Conservation (phyloP, 169 alveolate genomes). For the Babesia divergens region DNA sequence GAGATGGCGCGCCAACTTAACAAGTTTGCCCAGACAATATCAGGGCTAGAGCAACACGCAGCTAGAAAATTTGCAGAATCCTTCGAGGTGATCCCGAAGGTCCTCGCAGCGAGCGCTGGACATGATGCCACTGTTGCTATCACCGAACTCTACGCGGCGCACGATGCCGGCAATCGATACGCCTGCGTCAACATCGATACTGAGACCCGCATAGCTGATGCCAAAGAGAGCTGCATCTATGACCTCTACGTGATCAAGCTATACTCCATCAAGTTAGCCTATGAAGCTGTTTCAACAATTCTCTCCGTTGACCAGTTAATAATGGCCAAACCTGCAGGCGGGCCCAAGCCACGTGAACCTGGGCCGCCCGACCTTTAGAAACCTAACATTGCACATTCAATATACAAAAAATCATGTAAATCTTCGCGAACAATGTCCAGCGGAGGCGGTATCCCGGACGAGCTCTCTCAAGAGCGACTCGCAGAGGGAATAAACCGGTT, state of each 20-base stretch:
- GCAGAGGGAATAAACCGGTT: not conserved
- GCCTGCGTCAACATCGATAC: constrained; percentile 75
- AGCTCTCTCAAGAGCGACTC: not conserved
- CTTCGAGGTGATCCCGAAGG: constrained; percentile 93
- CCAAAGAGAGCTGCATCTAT: constrained; percentile 60
- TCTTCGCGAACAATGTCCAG: not conserved
- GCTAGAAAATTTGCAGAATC: constrained; percentile 97
- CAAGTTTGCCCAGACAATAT: constrained; percentile 80
- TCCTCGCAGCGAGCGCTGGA: constrained; percentile 96
- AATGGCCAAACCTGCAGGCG: constrained; percentile 99
- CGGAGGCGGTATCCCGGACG: not conserved
- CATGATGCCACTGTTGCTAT: constrained; percentile 83
- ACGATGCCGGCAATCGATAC: constrained; percentile 67
- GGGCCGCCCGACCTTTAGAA: constrained; percentile 62
- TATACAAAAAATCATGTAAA: not conserved
- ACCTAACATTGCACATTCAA: not conserved
- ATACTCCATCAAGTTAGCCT: constrained; percentile 94
- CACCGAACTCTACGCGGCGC: constrained; percentile 79
- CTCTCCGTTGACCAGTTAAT: constrained; percentile 96
- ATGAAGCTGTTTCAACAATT: constrained; percentile 96
- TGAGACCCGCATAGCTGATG: constrained; percentile 58
- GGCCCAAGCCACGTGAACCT: constrained; percentile 91
- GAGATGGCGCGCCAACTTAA: constrained; percentile 86
- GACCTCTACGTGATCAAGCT: constrained; percentile 93
- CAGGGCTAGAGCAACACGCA: constrained; percentile 95